phyloP scores from a whole-genome alignment of 164 flowering plant species.

The Houttuynia cordata region DNA sequence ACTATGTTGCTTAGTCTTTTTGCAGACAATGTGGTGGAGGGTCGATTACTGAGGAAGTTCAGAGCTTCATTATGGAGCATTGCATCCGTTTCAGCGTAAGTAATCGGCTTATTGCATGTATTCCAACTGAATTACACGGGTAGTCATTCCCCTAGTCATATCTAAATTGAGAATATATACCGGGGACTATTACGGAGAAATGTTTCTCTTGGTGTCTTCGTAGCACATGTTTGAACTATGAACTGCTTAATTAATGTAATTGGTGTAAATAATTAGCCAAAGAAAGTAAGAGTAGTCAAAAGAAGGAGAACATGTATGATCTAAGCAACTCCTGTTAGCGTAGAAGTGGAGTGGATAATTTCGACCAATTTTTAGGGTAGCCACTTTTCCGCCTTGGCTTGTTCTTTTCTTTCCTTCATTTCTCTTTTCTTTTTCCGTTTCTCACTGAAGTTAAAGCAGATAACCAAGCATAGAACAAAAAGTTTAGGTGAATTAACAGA shows the following conservation, averaged over 20 bases:
- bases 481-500: too few species aligned
- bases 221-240: background rate
- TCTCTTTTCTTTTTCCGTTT: too few species aligned
- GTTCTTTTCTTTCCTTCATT: too few species aligned
- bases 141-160: background rate
- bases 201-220: background rate
- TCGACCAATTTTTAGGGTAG: too few species aligned
- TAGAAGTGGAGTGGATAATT: background rate
- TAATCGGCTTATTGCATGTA: background rate
- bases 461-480: too few species aligned
- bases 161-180: background rate
- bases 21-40: constrained; percentile 59
- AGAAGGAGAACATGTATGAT: background rate
- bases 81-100: constrained; percentile 11
- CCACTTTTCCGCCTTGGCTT: too few species aligned
- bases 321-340: background rate
- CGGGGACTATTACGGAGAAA: background rate
- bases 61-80: constrained; percentile 52
- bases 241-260: background rate
- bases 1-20: background rate
- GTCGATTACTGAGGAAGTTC: constrained; percentile 45
- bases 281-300: background rate
- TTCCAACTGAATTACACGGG: background rate
- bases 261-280: background rate
- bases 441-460: too few species aligned